Conservation (phyloP, 2,329 filamentous ascomycete genomes). For the Ambrosiella cleistominuta region DNA sequence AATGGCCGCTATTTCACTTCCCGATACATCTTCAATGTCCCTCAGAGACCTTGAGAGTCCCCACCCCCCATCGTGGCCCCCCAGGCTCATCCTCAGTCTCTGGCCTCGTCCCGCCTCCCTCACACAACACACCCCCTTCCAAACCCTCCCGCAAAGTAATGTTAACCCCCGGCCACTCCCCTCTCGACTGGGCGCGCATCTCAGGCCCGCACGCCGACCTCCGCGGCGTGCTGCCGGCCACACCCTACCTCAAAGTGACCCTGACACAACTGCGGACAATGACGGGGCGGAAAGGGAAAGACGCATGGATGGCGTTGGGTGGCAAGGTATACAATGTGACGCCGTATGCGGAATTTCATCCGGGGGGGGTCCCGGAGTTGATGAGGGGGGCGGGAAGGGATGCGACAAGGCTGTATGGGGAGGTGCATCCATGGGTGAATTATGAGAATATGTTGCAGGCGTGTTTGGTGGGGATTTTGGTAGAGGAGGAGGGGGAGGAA, state of each 20-base stretch:
- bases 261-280: conserved; percentile 61
- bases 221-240: conserved; percentile 37
- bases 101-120: conserved; percentile 37
- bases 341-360: conserved; percentile 79
- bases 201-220: conserved; percentile 47
- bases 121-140: conserved; percentile 31
- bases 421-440: conserved; percentile 56
- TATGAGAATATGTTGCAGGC: conserved; percentile 50
- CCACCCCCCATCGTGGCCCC: conserved; percentile 17
- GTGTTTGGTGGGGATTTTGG: conserved; percentile 45
- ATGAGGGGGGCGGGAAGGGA: conserved; percentile 44
- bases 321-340: conserved; percentile 90
- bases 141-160: conserved; percentile 54
- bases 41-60: conserved; percentile 36
- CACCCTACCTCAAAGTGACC: conserved; percentile 54
- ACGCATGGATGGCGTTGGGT: conserved; percentile 80
- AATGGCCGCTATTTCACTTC: background rate
- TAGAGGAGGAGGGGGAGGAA: conserved; percentile 36
- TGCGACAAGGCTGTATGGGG: conserved; percentile 44
- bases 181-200: conserved; percentile 86
- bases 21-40: background rate
- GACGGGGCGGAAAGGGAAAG: conserved; percentile 66
- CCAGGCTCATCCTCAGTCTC: conserved; percentile 22
- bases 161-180: conserved; percentile 79
- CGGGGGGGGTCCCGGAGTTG: conserved; percentile 64